Conservation (phyloP, 441 rosid species). For the Bocquillonia castaneifolia region DNA sequence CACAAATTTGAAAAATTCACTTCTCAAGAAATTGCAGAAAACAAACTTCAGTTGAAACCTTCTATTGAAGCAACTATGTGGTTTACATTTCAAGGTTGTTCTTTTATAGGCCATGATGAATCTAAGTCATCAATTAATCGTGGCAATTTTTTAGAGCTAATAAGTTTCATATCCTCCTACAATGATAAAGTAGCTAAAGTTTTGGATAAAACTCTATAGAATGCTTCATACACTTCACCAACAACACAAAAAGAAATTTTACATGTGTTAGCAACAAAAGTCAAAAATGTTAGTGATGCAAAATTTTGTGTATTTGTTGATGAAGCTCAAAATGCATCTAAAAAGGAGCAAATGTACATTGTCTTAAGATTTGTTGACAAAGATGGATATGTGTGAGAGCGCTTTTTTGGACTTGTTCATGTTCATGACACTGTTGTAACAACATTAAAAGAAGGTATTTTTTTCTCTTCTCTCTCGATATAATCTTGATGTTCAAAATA, state of each 20-base stretch:
- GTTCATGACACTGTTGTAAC: background rate
- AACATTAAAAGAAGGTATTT: background rate
- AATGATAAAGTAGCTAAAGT: background rate
- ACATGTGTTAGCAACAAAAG: background rate
- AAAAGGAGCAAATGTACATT: background rate
- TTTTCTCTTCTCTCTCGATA: background rate
- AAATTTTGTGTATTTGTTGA: background rate
- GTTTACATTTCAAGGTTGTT: background rate
- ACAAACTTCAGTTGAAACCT: background rate
- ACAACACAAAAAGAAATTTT: background rate
- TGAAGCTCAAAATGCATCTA: background rate
- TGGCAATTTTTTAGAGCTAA: background rate
- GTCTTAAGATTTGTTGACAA: background rate
- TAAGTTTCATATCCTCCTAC: background rate
- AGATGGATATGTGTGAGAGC: background rate
- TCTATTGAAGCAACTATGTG: background rate
- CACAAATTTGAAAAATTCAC: background rate
- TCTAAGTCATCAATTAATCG: background rate
- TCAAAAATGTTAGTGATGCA: no score
- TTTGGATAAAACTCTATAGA: background rate
- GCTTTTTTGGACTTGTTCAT: background rate
- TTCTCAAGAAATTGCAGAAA: background rate
- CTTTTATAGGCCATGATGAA: background rate
- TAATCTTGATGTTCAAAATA: no score
- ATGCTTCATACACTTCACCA: background rate